A percentile compares a stretch with the other conserved stretches of the same genome.
Conservation (phyloP, 495 filamentous ascomycete species). For the Barbatosphaeria neglecta region DNA sequence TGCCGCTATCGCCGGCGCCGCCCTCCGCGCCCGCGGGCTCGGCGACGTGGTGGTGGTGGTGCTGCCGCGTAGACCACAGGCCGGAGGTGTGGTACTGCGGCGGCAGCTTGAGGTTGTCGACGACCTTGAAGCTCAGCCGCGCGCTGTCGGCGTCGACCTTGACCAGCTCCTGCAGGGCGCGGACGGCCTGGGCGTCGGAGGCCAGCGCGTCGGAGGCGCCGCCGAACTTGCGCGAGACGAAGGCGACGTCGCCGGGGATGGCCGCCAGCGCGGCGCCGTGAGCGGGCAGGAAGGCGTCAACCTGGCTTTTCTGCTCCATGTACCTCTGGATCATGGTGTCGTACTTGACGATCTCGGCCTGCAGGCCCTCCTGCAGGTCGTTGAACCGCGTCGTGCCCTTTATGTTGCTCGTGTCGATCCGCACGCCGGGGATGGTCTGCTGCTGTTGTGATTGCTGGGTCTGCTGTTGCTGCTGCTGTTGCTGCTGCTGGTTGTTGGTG, state of each 20-base stretch:
- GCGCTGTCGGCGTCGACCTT: constrained; percentile 60
- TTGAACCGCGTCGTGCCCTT: constrained; percentile 80
- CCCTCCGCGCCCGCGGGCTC: constrained; percentile 8
- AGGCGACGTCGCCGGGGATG: constrained; percentile 64
- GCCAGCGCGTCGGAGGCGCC: constrained; percentile 61
- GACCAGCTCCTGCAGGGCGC: constrained; percentile 50
- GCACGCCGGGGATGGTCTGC: constrained; percentile 55
- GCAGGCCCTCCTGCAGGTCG: constrained; percentile 75
- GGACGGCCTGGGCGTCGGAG: constrained; percentile 61
- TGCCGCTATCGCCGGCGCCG: constrained; percentile 39
- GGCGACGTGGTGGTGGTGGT: too few relatives aligned
- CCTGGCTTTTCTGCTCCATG: constrained; percentile 45
- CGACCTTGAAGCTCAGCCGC: constrained; percentile 58
- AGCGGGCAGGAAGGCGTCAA: constrained; percentile 49
- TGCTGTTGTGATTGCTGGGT: too few relatives aligned
- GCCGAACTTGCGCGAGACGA: constrained; percentile 59
- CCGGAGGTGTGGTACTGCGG: constrained; percentile 56
- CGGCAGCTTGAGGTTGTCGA: constrained; percentile 66
- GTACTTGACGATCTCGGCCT: constrained; percentile 59
- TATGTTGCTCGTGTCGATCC: constrained; percentile 64
- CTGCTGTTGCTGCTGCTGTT: constrained; percentile 37
- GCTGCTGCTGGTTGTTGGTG: constrained; percentile 33
- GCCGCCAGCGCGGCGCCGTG: constrained; percentile 52
- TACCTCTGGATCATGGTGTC: constrained; percentile 64
- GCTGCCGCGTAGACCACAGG: constrained; percentile 37